Base-by-base conservation (phyloP, 306 rosid species). In the Lablab purpureus region DNA sequence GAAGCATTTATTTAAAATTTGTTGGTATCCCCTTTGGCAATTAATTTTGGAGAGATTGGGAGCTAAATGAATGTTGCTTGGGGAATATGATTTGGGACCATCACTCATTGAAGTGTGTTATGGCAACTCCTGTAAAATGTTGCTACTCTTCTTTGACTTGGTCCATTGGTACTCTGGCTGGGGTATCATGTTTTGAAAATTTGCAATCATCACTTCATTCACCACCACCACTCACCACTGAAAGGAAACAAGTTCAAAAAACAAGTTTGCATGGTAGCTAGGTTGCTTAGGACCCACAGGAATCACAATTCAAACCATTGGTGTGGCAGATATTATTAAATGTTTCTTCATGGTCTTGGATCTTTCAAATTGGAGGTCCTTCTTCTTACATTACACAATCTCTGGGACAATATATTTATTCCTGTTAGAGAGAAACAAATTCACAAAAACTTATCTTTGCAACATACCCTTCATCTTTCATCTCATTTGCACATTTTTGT, bases 41-140 rank as follows among this genome's bases (percentile, higher is more conserved):
- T 28, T 14, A 60, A 60, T 60, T 60, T 28, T 14, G 37, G 41
- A 60, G 1, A 25, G 10, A 59, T 59, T 59, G 2, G 0, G 10
- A 58, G 30, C 18, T 30, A 62, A 62, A 28, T 62, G 68, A 62
- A 62, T 32, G 1, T 62, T 62, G 68, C 23, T 30, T 64, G 70
- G 18, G 27, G 70, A 34, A 64, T 64, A 64, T 34, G 6, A 36
- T 17, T 63, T 4, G 23, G 69, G 45, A 63, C 69, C 69, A n/a
- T 63, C 25, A 32, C 27, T 18, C 18, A 34, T 32, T 63, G 69
- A 63, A 63, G 22, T 30, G 12, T 62, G 67, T 62, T 28, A 25
- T 28, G 37, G 40, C 19, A 59, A 59, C 40, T 59, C 5, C 13
- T 30, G 43, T 7, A 63, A 60, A 30, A n/a, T 34, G 25, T n/a